Evolutionary conservation across 176 grass and related monocot species (phyloP).

Genomic region (Eleusine indica): DNA sequence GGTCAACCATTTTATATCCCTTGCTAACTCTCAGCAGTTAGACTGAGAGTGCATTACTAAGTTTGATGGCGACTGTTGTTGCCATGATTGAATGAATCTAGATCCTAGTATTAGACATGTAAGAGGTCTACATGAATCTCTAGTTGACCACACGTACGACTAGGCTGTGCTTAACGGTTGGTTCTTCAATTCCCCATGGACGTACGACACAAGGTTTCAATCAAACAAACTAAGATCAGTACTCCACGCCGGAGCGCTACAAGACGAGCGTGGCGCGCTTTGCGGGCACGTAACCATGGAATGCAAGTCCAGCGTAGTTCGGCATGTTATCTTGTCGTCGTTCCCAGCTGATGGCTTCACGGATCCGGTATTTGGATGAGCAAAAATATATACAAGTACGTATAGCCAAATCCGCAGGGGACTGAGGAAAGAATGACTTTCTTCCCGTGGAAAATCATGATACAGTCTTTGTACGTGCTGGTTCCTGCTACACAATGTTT

Average conservation of each 20-base stretch:
- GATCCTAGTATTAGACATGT: background rate
- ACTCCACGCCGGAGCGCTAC: background rate
- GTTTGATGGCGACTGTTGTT: background rate
- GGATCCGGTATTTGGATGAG: background rate
- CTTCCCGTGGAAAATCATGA: background rate
- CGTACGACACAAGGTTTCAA: background rate
- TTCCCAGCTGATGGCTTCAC: too few species aligned
- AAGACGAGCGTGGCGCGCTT: background rate
- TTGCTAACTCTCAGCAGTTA: background rate
- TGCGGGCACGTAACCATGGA: conserved; percentile 11
- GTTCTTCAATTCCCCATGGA: too few species aligned
- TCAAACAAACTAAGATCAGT: background rate
- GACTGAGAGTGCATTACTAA: background rate
- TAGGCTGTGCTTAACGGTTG: background rate
- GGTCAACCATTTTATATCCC: background rate
- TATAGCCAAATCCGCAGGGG: background rate
- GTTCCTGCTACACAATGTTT: background rate
- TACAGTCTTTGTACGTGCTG: background rate
- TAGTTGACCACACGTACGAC: background rate
- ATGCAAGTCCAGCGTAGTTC: conserved; percentile 13
- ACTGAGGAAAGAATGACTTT: too few species aligned
- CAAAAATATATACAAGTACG: background rate
- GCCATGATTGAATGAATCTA: background rate
- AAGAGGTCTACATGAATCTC: background rate
- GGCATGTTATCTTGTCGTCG: background rate